A percentile compares a stretch with the other conserved stretches of the same genome.
These are phyloP conservation scores for Daldinia decipiens DNA, from an alignment of 495 filamentous ascomycete genomes.

Conservation along the genomic window DNA sequence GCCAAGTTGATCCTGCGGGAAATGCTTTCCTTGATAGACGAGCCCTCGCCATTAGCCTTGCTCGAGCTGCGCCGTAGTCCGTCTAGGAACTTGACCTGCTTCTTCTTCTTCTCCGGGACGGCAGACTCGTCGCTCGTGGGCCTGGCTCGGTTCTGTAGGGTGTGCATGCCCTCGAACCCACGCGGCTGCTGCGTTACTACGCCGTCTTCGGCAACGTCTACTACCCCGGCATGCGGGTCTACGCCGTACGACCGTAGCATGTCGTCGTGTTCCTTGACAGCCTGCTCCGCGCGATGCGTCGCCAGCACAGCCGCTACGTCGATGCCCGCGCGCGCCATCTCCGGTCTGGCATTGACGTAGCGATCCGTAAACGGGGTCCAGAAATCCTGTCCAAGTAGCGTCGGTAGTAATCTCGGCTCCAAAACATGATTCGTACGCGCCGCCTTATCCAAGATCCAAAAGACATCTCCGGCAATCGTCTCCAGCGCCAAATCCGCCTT, in stretches of 20 bases:
- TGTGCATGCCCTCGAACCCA: constrained; percentile 35
- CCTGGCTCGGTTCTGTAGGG: not conserved
- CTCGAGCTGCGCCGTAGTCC: too few relatives aligned
- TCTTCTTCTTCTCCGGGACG: too few relatives aligned
- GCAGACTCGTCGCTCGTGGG: too few relatives aligned
- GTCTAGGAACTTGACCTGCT: too few relatives aligned
- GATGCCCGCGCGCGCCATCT: constrained; percentile 43
- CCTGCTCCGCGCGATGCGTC: constrained; percentile 8
- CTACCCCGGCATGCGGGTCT: not conserved
- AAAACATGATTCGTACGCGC: constrained; percentile 8
- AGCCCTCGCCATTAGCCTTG: too few relatives aligned
- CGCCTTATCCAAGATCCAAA: constrained; percentile 38
- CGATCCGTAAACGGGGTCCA: constrained; percentile 40
- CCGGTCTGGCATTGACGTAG: constrained; percentile 21
- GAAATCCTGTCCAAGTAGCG: constrained; percentile 42
- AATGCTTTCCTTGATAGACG: too few relatives aligned
- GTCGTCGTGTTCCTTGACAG: constrained; percentile 35
- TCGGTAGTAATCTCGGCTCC: constrained; percentile 21
- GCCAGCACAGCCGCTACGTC: constrained; percentile 38
- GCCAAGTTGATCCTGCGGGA: too few relatives aligned
- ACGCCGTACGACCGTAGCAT: constrained; percentile 36
- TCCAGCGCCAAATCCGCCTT: constrained; percentile 16
- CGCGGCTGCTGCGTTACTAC: not conserved
- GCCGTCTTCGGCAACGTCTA: not conserved
- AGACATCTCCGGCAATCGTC: constrained; percentile 36